A percentile compares a stretch with the other conserved stretches of the same genome.
These are phyloP conservation scores for Wallacemonas collosoma DNA, from an alignment of 208 protist species.

Conservation along the genomic window DNA sequence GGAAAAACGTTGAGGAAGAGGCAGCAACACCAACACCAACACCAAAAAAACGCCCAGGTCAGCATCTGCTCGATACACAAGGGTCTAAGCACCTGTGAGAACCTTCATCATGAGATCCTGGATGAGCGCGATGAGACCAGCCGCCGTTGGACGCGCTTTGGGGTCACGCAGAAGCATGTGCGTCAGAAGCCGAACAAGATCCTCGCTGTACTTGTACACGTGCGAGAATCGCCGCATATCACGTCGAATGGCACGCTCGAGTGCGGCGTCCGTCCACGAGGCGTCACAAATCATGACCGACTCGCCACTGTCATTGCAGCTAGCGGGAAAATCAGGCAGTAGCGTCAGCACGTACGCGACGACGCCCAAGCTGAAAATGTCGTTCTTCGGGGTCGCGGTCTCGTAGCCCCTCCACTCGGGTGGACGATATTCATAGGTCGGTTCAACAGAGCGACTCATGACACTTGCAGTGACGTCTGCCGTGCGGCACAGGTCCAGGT, in stretches of 20 bases:
- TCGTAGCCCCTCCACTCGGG: slow-evolving; percentile 50
- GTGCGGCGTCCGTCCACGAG: slow-evolving; percentile 47
- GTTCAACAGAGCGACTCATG: slow-evolving; percentile 31
- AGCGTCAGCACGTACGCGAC: slow-evolving; percentile 78
- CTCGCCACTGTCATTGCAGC: slow-evolving; percentile 51
- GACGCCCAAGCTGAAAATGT: slow-evolving; percentile 87
- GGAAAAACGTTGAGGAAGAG: too few relatives aligned
- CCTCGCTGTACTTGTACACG: slow-evolving; percentile 57
- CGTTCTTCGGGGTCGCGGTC: slow-evolving; percentile 62
- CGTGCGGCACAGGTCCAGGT: slow-evolving; percentile 77
- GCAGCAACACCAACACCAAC: too few relatives aligned
- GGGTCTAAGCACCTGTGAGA: slow-evolving; percentile 3
- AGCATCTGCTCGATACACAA: not conserved
- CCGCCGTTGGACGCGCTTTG: slow-evolving; percentile 42
- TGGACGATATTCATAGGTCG: slow-evolving; percentile 84
- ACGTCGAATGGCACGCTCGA: slow-evolving; percentile 50
- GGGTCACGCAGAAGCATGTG: slow-evolving; percentile 70
- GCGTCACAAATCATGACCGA: slow-evolving; percentile 52
- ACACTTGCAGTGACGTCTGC: slow-evolving; percentile 54
- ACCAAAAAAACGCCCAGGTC: too few relatives aligned
- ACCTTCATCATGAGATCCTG: slow-evolving; percentile 48
- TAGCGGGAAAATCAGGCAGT: slow-evolving; percentile 69
- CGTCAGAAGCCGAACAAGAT: slow-evolving; percentile 59
- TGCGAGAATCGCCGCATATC: slow-evolving; percentile 28
- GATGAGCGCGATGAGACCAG: slow-evolving; percentile 44